Percentiles rank a stretch among this genome's conserved stretches.
Conservation (phyloP, 805 yeast genomes). For the Brettanomyces anomalus region DNA sequence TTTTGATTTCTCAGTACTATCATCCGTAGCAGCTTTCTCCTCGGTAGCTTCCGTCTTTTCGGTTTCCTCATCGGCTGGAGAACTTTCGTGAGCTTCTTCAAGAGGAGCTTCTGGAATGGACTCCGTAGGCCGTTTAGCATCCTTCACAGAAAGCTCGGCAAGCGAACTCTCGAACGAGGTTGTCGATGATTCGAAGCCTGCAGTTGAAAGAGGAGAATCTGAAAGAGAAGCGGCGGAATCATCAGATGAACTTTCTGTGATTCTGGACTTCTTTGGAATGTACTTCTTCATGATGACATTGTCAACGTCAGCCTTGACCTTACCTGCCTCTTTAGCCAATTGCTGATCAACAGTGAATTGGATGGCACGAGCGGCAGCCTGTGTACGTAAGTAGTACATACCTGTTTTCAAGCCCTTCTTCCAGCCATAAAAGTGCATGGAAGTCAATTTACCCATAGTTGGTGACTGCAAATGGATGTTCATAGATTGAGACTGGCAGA, state of each 20-base stretch:
- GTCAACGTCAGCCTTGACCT: constrained; percentile 20
- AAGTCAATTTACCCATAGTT: constrained; percentile 94
- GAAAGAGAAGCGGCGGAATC: constrained; percentile 9
- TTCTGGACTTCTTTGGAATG: constrained; percentile 18
- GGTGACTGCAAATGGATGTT: constrained; percentile 89
- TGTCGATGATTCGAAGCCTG: constrained; percentile 35
- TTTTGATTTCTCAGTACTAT: constrained; percentile 21
- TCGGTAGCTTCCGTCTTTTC: constrained; percentile 5
- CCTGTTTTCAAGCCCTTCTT: constrained; percentile 98
- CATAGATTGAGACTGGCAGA: constrained; percentile 89
- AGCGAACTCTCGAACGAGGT: constrained; percentile 35
- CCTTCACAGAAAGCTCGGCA: constrained; percentile 34
- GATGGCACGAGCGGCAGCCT: constrained; percentile 96
- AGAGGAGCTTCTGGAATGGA: constrained; percentile 1
- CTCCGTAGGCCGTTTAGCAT: constrained; percentile 4
- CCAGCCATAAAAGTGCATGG: constrained; percentile 99
- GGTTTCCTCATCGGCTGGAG: constrained; percentile 2
- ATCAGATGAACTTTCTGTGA: constrained; percentile 13
- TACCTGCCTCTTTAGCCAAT: constrained; percentile 23
- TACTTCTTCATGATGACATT: constrained; percentile 23
- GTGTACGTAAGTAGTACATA: constrained; percentile 96
- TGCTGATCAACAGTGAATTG: constrained; percentile 76
- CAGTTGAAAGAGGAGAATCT: constrained; percentile 32
- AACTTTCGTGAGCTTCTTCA: neutral
- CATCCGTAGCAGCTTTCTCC: constrained; percentile 14